Evolutionary conservation across 306 rosid genomes (phyloP), one percentile per base, ranked within the genome.

Genomic region (Pueraria montana): DNA sequence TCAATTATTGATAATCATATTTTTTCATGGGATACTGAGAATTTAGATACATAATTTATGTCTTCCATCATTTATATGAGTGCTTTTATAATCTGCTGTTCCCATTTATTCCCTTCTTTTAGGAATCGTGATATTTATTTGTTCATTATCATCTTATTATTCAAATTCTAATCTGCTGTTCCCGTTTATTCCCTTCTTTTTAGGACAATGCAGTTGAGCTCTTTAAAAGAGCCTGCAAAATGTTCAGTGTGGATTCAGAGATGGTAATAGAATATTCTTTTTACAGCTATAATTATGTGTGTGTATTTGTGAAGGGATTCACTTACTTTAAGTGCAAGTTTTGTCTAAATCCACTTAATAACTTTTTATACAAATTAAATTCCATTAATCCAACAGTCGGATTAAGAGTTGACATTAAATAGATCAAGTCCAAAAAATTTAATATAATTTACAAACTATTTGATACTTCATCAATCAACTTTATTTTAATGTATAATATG

Each of bases 181-280:
- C 55, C 77, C 16, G 72, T 79, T 77, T 49, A 16, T 68, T 78
- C 21, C 52, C 49, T 45, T 85, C n/a, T 67, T 84, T 74, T 59
- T 88, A 96, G 99, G 99, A 96, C 84, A 96, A 96, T 86, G 61
- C 89, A 63, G 64, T 73, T 63, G 99, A 96, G 87, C 91, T 85
- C 70, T 96, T 87, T 77, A 96, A 88, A 87, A 91, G 97, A 89
- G 93, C 99, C 74, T 93, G 98, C 83, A 96, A 94, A 89, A 85
- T 94, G 85, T 96, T 96, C 89, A 85, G 91, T 64, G 76, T 91
- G 74, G 98, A 94, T 84, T 91, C 97, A 50, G 97, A 92, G 84
- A 88, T 91, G 98, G 99, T 96, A 94, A 74, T 63, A 50, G 61
- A 80, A 64, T 83, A 50, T 86, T 74, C 16, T 83, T 32, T 77